Evolutionary conservation across 148 eudicot genomes (phyloP).

Genomic region (Cornus controversa): DNA sequence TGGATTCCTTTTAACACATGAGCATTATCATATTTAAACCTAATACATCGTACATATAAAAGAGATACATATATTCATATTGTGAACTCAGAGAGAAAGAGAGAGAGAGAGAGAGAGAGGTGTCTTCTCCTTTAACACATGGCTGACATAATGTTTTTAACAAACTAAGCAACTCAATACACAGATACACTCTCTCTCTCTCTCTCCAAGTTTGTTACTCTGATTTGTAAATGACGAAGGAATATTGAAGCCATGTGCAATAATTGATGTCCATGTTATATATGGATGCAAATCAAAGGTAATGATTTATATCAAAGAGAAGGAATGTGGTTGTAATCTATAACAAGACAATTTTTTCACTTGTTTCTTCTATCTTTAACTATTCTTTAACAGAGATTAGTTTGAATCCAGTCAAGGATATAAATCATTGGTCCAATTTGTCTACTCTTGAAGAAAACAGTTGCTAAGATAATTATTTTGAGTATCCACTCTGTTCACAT

Average conservation of each 20-base stretch:
- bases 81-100: too few species aligned
- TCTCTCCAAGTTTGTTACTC: neutral
- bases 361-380: too few species aligned
- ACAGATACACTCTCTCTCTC: too few species aligned
- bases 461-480: neutral
- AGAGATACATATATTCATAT: too few species aligned
- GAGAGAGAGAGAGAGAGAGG: neutral
- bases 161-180: too few species aligned
- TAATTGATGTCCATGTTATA: neutral
- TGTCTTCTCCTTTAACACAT: too few species aligned
- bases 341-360: neutral
- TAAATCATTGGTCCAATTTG: neutral
- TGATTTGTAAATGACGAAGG: neutral
- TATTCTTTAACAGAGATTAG: neutral
- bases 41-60: neutral
- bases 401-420: neutral
- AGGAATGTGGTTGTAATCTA: neutral
- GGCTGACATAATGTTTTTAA: too few species aligned
- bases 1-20: neutral
- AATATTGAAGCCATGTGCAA: neutral
- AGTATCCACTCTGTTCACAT: neutral
- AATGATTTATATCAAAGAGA: neutral
- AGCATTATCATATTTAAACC: neutral
- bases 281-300: neutral
- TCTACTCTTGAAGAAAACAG: neutral